phyloP scores from a whole-genome alignment of 2,329 filamentous ascomycete species.

The Ophiostoma piceae region DNA sequence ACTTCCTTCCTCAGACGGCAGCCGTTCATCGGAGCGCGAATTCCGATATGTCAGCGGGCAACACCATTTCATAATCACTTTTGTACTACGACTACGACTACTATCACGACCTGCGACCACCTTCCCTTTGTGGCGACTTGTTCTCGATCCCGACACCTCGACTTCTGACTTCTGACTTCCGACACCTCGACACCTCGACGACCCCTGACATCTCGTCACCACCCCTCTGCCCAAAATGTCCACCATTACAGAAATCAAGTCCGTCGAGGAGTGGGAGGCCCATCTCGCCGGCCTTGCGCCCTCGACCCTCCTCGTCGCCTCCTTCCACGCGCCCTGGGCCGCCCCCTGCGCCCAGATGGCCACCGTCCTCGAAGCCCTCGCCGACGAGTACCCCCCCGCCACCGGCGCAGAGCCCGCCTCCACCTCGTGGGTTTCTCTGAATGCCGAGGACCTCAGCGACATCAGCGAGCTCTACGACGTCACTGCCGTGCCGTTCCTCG shows the following conservation, averaged over 20 bases:
- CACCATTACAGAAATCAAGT: conserved; percentile 69
- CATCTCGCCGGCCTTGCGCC: conserved; percentile 61
- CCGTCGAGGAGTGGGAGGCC: conserved; percentile 66
- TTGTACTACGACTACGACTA: not conserved
- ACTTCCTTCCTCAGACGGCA: not conserved
- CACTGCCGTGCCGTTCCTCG: conserved; percentile 86
- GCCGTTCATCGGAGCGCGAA: conserved; percentile 26
- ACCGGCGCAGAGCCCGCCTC: conserved; percentile 36
- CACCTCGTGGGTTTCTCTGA: conserved; percentile 81
- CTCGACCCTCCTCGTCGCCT: conserved; percentile 73
- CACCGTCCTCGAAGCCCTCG: conserved; percentile 77
- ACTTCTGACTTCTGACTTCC: not conserved
- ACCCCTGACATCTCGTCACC: not conserved
- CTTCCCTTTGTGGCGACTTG: not conserved
- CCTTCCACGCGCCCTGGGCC: conserved; percentile 96
- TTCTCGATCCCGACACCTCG: not conserved
- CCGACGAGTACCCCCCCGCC: conserved; percentile 71
- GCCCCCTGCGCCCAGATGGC: conserved; percentile 94
- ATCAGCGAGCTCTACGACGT: conserved; percentile 91
- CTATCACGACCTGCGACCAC: not conserved
- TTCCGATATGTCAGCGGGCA: conserved; percentile 24
- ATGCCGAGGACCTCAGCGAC: conserved; percentile 90
- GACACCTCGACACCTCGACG: not conserved
- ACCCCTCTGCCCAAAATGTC: conserved; percentile 51
- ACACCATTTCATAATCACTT: not conserved